These are phyloP conservation scores for Aspergillus sp. DNA, from an alignment of 2,329 filamentous ascomycete species.

Conservation along the genomic window DNA sequence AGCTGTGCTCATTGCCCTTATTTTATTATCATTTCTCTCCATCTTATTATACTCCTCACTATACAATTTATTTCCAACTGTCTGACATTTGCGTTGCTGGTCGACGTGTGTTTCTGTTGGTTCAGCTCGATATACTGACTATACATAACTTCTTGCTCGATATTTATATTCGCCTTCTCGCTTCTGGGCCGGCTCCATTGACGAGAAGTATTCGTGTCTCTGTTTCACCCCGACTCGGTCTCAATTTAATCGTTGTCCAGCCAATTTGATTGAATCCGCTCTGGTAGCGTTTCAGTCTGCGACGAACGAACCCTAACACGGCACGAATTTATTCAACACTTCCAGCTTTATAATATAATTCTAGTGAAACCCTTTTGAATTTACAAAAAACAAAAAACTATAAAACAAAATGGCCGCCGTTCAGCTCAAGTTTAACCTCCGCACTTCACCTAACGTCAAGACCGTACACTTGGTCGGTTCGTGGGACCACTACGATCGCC, in stretches of 20 bases:
- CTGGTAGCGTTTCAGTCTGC: slow-evolving; percentile 20
- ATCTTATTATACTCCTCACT: slow-evolving; percentile 29
- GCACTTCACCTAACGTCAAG: slow-evolving; percentile 94
- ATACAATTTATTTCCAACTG: slow-evolving; percentile 15
- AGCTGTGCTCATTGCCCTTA: slow-evolving; percentile 28
- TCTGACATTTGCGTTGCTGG: slow-evolving; percentile 24
- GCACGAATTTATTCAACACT: slow-evolving; percentile 13
- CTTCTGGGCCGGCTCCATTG: neutral
- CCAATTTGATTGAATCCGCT: slow-evolving; percentile 13
- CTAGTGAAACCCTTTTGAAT: slow-evolving; percentile 25
- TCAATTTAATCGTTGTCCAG: neutral
- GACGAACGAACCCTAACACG: slow-evolving; percentile 5
- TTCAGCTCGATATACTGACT: slow-evolving; percentile 18
- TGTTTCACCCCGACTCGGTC: neutral
- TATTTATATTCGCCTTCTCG: slow-evolving; percentile 9
- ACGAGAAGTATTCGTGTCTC: neutral
- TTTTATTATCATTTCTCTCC: slow-evolving; percentile 30
- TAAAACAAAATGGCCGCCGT: slow-evolving; percentile 68
- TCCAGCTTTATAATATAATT: slow-evolving; percentile 15
- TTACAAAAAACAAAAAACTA: slow-evolving; percentile 11
- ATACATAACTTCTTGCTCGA: slow-evolving; percentile 19
- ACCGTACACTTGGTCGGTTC: slow-evolving; percentile 95
- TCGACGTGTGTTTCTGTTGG: slow-evolving; percentile 23
- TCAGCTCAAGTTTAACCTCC: slow-evolving; percentile 92
- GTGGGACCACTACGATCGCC: slow-evolving; percentile 94